Conservation (phyloP, 495 filamentous ascomycete species). For the Eremomyces bilateralis region DNA sequence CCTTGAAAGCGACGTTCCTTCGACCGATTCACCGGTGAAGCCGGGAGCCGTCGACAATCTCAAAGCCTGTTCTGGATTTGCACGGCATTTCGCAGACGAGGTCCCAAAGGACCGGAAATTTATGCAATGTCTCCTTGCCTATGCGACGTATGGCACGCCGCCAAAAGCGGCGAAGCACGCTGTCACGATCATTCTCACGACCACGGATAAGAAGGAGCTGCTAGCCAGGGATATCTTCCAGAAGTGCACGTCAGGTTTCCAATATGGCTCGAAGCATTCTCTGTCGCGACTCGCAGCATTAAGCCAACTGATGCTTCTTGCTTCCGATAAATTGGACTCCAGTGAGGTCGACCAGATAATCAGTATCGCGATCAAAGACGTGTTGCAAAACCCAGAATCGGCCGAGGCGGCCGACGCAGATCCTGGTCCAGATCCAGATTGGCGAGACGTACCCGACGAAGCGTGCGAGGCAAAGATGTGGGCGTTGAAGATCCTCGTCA, state of each 20-base stretch:
- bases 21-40: conserved; percentile 38
- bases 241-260: conserved; percentile 52
- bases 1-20: conserved; percentile 60
- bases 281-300: conserved; percentile 68
- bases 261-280: conserved; percentile 52
- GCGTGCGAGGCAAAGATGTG: conserved; percentile 70
- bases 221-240: conserved; percentile 65
- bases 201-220: conserved; percentile 63
- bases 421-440: conserved; percentile 21
- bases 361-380: conserved; percentile 51
- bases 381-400: conserved; percentile 47
- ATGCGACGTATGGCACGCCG: conserved; percentile 61
- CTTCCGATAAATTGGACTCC: conserved; percentile 43
- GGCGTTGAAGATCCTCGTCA: conserved; percentile 77
- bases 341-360: conserved; percentile 53
- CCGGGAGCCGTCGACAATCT: conserved; percentile 59
- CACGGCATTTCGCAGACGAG: conserved; percentile 61
- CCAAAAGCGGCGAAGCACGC: conserved; percentile 80
- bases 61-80: conserved; percentile 80
- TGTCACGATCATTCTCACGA: conserved; percentile 67
- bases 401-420: conserved; percentile 23
- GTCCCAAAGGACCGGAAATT: conserved; percentile 75
- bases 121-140: conserved; percentile 52
- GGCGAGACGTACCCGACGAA: conserved; percentile 57
- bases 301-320: conserved; percentile 64